A percentile compares a stretch with the other conserved stretches of the same genome.
Evolutionary conservation across 225 moss, liverwort and hornwort genomes (phyloP).

Genomic region (Polytrichum commune): DNA sequence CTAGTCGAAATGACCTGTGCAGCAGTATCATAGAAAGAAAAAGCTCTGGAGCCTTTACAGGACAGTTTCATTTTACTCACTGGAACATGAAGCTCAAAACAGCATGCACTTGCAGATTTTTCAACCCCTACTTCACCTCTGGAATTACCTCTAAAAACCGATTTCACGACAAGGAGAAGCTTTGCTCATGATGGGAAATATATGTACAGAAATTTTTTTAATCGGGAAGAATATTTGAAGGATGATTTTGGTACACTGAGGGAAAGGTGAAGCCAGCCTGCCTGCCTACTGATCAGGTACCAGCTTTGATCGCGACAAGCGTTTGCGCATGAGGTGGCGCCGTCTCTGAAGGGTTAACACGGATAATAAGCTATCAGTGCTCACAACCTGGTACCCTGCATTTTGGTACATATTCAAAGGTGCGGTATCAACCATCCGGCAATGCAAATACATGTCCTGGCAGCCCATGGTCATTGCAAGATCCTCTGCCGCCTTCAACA

Average conservation of each 20-base stretch:
- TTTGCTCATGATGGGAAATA: too few relatives aligned
- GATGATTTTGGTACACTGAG: neutral
- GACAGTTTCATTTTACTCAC: too few relatives aligned
- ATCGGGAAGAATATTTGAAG: too few relatives aligned
- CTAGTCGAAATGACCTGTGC: too few relatives aligned
- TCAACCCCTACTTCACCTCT: too few relatives aligned
- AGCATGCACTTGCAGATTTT: too few relatives aligned
- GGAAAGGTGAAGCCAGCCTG: neutral
- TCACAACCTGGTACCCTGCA: slow-evolving; percentile 78
- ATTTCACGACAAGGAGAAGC: too few relatives aligned
- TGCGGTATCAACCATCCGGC: slow-evolving; percentile 72
- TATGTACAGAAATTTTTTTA: too few relatives aligned
- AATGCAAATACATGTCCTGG: slow-evolving; percentile 84
- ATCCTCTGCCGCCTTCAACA: slow-evolving; percentile 87
- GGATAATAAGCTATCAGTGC: slow-evolving; percentile 76
- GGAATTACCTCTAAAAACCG: too few relatives aligned
- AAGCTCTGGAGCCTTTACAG: too few relatives aligned
- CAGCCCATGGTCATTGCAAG: slow-evolving; percentile 64
- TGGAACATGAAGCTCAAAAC: too few relatives aligned
- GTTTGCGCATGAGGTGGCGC: slow-evolving; percentile 88
- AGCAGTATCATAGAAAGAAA: too few relatives aligned
- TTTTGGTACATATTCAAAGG: slow-evolving; percentile 84
- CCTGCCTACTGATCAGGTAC: slow-evolving; percentile 18
- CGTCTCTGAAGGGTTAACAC: slow-evolving; percentile 84
- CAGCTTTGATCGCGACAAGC: slow-evolving; percentile 35